phyloP scores from a whole-genome alignment of 2,329 filamentous ascomycete genomes.

The Arthrobotrys iridis region DNA sequence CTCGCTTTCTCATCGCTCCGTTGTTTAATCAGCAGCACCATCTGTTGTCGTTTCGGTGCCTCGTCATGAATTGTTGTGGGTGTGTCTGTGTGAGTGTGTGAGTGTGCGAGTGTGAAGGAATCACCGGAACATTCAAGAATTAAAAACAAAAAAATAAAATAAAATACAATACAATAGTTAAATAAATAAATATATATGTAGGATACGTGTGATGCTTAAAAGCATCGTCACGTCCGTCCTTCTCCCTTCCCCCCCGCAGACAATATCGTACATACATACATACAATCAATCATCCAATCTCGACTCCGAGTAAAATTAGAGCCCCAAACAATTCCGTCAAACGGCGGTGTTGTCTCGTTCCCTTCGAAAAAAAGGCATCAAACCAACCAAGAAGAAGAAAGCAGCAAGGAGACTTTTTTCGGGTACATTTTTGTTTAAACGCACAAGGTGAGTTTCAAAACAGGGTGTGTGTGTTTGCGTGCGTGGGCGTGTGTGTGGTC shows the following conservation, averaged over 20 bases:
- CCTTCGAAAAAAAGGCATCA: background rate
- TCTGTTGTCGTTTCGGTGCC: conserved; percentile 14
- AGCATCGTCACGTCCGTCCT: background rate
- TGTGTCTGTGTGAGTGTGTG: background rate
- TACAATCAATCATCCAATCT: background rate
- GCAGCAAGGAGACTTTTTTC: background rate
- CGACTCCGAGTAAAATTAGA: conserved; percentile 13
- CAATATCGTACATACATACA: background rate
- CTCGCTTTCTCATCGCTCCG: background rate
- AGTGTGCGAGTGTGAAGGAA: background rate
- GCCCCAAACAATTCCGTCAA: conserved; percentile 13
- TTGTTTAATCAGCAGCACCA: background rate
- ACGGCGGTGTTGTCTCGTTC: background rate
- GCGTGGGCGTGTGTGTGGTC: too few relatives aligned
- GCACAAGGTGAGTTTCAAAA: conserved; percentile 8
- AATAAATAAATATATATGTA: too few relatives aligned
- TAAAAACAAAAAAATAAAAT: too few relatives aligned
- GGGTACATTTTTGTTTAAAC: background rate
- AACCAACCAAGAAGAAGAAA: background rate
- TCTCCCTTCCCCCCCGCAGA: too few relatives aligned
- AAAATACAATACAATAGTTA: too few relatives aligned
- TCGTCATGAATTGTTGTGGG: background rate
- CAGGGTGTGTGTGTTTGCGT: too few relatives aligned
- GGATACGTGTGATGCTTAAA: background rate
- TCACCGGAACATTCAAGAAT: background rate